Evolutionary conservation across 2,329 filamentous ascomycete genomes (phyloP).

Genomic region (Colletotrichum siamense): DNA sequence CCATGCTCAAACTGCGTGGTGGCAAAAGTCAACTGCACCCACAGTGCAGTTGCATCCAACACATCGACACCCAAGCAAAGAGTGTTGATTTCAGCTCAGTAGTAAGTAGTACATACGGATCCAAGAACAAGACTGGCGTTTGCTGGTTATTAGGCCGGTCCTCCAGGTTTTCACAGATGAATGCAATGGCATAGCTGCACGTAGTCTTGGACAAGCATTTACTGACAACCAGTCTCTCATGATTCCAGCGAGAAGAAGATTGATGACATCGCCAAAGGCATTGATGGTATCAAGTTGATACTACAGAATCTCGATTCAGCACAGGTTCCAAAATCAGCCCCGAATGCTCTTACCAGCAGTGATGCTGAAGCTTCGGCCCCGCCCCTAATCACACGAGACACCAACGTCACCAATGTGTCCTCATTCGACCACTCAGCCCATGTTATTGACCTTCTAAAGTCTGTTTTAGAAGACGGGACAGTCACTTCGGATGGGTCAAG

Average conservation of each 20-base stretch:
- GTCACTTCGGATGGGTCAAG: not conserved
- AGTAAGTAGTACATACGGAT: constrained; percentile 28
- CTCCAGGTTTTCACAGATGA: not conserved
- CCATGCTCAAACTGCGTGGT: constrained; percentile 39
- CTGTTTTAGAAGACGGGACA: not conserved
- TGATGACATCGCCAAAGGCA: not conserved
- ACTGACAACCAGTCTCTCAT: not conserved
- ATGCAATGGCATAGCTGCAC: not conserved
- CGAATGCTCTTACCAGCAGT: too few species aligned
- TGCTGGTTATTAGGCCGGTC: not conserved
- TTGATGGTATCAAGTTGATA: not conserved
- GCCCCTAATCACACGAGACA: not conserved
- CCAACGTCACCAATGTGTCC: not conserved
- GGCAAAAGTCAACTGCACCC: constrained; percentile 35
- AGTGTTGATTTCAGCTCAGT: constrained; percentile 40
- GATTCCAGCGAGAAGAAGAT: not conserved
- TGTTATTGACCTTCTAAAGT: constrained; percentile 37
- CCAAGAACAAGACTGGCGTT: not conserved
- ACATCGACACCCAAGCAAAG: constrained; percentile 33
- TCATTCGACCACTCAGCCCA: constrained; percentile 37
- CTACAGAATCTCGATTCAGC: not conserved
- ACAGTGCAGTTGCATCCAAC: constrained; percentile 32
- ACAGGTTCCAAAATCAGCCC: not conserved
- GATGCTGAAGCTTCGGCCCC: not conserved
- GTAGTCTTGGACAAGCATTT: not conserved